Evolutionary conservation across 2,329 filamentous ascomycete genomes (phyloP).

Genomic region (Orbilia quercus): DNA sequence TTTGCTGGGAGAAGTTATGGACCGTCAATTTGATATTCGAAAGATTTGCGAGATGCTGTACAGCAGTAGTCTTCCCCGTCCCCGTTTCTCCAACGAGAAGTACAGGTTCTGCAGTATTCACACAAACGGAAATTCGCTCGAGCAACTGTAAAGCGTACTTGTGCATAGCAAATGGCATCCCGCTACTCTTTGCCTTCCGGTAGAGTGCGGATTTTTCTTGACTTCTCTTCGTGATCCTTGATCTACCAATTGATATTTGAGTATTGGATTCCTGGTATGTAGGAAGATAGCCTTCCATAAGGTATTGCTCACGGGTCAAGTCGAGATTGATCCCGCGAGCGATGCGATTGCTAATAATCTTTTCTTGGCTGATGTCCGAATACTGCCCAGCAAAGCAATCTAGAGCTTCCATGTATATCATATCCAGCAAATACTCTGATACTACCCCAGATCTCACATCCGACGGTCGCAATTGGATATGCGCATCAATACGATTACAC

Average conservation of each 20-base stretch:
- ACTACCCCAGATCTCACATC: slow-evolving; percentile 63
- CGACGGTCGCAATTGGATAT: slow-evolving; percentile 22
- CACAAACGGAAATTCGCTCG: slow-evolving; percentile 85
- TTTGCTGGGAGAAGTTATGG: slow-evolving; percentile 97
- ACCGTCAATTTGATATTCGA: slow-evolving; percentile 88
- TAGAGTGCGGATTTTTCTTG: slow-evolving; percentile 61
- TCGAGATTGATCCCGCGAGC: slow-evolving; percentile 89
- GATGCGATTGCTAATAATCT: slow-evolving; percentile 74
- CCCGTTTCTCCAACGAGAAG: slow-evolving; percentile 98
- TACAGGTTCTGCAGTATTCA: slow-evolving; percentile 86
- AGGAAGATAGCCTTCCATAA: slow-evolving; percentile 76
- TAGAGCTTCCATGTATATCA: slow-evolving; percentile 91
- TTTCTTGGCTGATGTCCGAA: slow-evolving; percentile 74
- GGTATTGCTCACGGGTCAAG: slow-evolving; percentile 80
- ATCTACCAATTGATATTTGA: slow-evolving; percentile 74
- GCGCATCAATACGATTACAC: slow-evolving; percentile 78
- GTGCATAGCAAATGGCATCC: slow-evolving; percentile 85
- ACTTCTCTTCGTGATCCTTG: slow-evolving; percentile 70
- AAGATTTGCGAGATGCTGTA: slow-evolving; percentile 88
- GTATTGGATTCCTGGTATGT: slow-evolving; percentile 72
- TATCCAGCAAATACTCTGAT: slow-evolving; percentile 77
- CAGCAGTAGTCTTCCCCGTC: slow-evolving; percentile 95
- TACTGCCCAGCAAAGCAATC: slow-evolving; percentile 88
- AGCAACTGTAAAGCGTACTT: slow-evolving; percentile 83
- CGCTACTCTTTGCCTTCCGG: slow-evolving; percentile 66